phyloP scores from a whole-genome alignment of 2,329 filamentous ascomycete genomes.

The Trichoderma asperellum region DNA sequence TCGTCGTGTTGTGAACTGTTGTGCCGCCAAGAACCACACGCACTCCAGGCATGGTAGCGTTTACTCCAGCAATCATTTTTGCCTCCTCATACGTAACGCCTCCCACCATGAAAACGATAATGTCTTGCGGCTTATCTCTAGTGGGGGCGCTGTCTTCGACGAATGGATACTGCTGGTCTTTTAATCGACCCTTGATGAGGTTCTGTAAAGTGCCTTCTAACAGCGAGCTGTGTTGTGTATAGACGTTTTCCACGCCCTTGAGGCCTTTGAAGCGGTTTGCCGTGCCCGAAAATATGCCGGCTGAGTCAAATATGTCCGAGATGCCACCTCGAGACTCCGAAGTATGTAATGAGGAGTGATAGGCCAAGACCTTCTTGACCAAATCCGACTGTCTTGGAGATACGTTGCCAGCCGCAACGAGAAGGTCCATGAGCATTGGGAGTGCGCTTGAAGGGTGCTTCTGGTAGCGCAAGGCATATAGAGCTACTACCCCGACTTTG shows the following conservation, averaged over 20 bases:
- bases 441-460: constrained; percentile 84
- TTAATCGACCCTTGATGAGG: constrained; percentile 86
- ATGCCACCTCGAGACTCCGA: constrained; percentile 77
- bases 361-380: constrained; percentile 79
- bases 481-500: constrained; percentile 85
- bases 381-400: constrained; percentile 75
- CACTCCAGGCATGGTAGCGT: constrained; percentile 85
- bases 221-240: constrained; percentile 92
- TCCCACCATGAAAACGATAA: constrained; percentile 92
- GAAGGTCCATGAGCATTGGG: constrained; percentile 82
- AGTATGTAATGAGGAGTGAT: constrained; percentile 84
- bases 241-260: constrained; percentile 98
- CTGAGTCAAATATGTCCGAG: constrained; percentile 87
- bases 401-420: constrained; percentile 82
- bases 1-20: constrained; percentile 81
- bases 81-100: constrained; percentile 96
- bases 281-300: constrained; percentile 88
- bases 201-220: constrained; percentile 88
- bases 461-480: constrained; percentile 94
- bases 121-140: constrained; percentile 93
- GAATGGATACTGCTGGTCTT: constrained; percentile 89
- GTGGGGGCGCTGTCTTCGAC: constrained; percentile 86
- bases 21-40: constrained; percentile 90
- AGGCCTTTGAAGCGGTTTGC: constrained; percentile 88
- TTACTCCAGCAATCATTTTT: constrained; percentile 93